Base-by-base conservation (phyloP, 768 basidiomycete genomes). In the Austroboletus festivus region DNA sequence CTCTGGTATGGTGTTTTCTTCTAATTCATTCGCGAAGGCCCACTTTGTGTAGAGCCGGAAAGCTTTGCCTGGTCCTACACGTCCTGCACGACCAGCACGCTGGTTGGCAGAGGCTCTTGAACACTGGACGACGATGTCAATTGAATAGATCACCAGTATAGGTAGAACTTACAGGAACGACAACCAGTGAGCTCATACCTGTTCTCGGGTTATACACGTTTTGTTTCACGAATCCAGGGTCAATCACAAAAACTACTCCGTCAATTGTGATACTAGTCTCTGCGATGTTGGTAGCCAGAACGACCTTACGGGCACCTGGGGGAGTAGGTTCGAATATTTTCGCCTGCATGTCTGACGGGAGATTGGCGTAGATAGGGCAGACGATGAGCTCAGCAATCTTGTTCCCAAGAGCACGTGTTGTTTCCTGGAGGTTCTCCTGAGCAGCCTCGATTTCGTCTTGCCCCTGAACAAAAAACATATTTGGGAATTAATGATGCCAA, bases 281-380 rank as follows among this genome's bases (percentile, higher is more conserved):
- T n/a, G 96, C 96, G 55, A 99, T 98, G 63, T 99, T 99, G 19
- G 96, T 99, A 3, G 96, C 96, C 23, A 99, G 75, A 18, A 99
- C 96, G 40, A 99, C 94, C 71, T 99, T 99, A 48, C 96, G 78
- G 22, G 96, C 91, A 18, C 93, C 93, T 46, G 90, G 88, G 1
- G 95, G 96, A 5, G 96, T 99, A 1, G 96, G 95, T 68, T 99
- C 96, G 68, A 99, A 99, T 48, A 99, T 99, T 72, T 97, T 96
- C 31, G 93, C 89, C 66, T 99, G 96, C 94, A 99, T 94, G 52
- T 99, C 96, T 57, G 92, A 94, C 1, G 96, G 96, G n/a, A 99
- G 71, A 65, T 96, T 98, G 53, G 96, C 96, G 61, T 99, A 99
- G 52, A 99, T 99, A 3, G 96, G 96, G 61, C 94, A 97, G 50